A percentile compares a stretch with the other conserved stretches of the same genome.
phyloP scores from a whole-genome alignment of 2,329 filamentous ascomycete genomes.

The Exophiala bonariae region DNA sequence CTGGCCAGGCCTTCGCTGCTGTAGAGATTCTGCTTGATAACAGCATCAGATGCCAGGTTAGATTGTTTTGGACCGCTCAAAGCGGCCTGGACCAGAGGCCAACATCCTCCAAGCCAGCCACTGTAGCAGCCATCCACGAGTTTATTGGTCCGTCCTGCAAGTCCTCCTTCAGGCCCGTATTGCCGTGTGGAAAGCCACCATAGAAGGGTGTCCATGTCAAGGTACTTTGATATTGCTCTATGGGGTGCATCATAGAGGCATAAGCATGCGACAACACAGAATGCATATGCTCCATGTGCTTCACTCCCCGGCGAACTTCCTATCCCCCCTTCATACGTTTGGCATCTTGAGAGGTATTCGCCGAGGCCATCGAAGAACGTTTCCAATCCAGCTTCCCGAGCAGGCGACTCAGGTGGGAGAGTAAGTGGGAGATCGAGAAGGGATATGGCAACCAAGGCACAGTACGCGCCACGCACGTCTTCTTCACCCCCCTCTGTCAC shows the following conservation, averaged over 20 bases:
- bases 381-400: slow-evolving; percentile 58
- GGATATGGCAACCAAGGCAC: slow-evolving; percentile 79
- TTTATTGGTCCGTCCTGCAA: slow-evolving; percentile 94
- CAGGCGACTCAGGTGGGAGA: slow-evolving; percentile 71
- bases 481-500: slow-evolving; percentile 85
- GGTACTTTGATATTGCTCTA: slow-evolving; percentile 69
- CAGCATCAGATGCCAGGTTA: slow-evolving; percentile 10
- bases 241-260: slow-evolving; percentile 80
- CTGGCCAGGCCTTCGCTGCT: slow-evolving; percentile 80
- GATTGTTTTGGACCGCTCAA: slow-evolving; percentile 55
- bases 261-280: slow-evolving; percentile 87
- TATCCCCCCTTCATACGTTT: slow-evolving; percentile 85
- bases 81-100: slow-evolving; percentile 83
- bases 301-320: slow-evolving; percentile 81
- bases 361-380: slow-evolving; percentile 71
- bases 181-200: slow-evolving; percentile 90
- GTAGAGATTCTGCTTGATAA: slow-evolving; percentile 52
- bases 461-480: slow-evolving; percentile 92
- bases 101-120: slow-evolving; percentile 95
- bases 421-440: slow-evolving; percentile 80
- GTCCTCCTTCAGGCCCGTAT: slow-evolving; percentile 86
- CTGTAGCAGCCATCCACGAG: slow-evolving; percentile 97
- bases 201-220: slow-evolving; percentile 75
- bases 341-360: slow-evolving; percentile 79
- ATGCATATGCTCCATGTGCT: slow-evolving; percentile 95